These are phyloP conservation scores for Penicillium samsonianum DNA, from an alignment of 495 filamentous ascomycete genomes.

Conservation along the genomic window DNA sequence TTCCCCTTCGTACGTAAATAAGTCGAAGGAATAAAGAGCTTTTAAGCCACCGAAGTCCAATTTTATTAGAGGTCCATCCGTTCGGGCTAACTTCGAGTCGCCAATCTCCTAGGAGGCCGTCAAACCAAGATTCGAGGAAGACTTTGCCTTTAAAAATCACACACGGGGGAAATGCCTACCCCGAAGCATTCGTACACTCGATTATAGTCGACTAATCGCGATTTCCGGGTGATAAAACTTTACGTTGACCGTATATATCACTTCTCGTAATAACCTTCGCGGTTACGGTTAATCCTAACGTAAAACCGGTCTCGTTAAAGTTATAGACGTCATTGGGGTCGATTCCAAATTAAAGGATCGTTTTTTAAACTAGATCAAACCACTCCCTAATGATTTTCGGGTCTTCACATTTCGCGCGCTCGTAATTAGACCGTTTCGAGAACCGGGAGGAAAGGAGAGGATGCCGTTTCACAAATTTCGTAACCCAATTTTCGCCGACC, in stretches of 20 bases:
- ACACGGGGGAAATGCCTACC: neutral
- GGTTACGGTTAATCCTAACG: slow-evolving; percentile 7
- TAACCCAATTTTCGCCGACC: neutral
- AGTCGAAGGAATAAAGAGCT: slow-evolving; percentile 4
- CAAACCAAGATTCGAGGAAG: neutral
- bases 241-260: slow-evolving; percentile 2
- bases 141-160: slow-evolving; percentile 12
- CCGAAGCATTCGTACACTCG: neutral
- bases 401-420: neutral
- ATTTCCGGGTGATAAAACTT: slow-evolving; percentile 7
- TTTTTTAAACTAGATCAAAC: no score
- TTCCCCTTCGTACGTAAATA: neutral
- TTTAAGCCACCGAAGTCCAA: neutral
- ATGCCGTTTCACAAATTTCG: neutral
- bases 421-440: slow-evolving; percentile 9
- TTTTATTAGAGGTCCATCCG: neutral
- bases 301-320: slow-evolving; percentile 9
- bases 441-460: neutral
- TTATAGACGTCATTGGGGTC: no score
- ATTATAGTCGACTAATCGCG: neutral
- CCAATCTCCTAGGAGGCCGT: neutral
- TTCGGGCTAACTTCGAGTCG: neutral
- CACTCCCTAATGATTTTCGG: no score
- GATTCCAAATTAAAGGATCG: no score
- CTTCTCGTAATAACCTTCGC: slow-evolving; percentile 3